Evolutionary conservation across 192 early-diverging fungal species (phyloP), one percentile per base, ranked within the genome.

Genomic region (Backusella luteola): DNA sequence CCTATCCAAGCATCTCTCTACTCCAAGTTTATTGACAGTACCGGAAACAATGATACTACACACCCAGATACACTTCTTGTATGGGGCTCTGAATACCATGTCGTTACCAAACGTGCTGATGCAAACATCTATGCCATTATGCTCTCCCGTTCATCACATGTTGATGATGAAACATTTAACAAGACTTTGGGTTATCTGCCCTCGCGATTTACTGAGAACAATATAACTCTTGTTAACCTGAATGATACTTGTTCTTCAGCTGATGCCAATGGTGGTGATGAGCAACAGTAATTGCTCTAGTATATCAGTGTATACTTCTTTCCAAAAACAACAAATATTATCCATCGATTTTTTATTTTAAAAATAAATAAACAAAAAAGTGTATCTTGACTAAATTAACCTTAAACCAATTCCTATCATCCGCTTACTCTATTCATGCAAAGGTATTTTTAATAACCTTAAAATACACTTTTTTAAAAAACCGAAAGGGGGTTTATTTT

Each of bases 81-180:
- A 32, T 71, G 70, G 70, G 36, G 36, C 14, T 46, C 41, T 71
- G 41, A 71, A 15, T 63, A 29, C 11, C 11, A 63, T 23, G 23
- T 3, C 12, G 12, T 26, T n/a, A 29, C 19, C 11, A 38, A 1
- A 8, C 41, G 42, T 11, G 15, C 9, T 4, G 21, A 63, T 29
- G 21, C 34, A 15, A 35, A 32, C 6, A 2, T 72, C 11, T 72
- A 72, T 46, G 70, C 70, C 17, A 44, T 44, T n/a, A 29, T 72
- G 23, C 42, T 72, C 29, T 44, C 70, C 32, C 70, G 70, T 17
- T 8, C 21, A 32, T 49, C 70, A 34, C 32, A 32, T 32, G 41
- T 72, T 1, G 70, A 72, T 46, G 70, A 72, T 32, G 44, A 46
- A 23, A 49, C 44, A 11, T 72, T 72, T 32, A 72, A 72, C 70